A percentile compares a stretch with the other conserved stretches of the same genome.
Conservation (phyloP, 306 rosid species). For the Dicorynia guianensis region DNA sequence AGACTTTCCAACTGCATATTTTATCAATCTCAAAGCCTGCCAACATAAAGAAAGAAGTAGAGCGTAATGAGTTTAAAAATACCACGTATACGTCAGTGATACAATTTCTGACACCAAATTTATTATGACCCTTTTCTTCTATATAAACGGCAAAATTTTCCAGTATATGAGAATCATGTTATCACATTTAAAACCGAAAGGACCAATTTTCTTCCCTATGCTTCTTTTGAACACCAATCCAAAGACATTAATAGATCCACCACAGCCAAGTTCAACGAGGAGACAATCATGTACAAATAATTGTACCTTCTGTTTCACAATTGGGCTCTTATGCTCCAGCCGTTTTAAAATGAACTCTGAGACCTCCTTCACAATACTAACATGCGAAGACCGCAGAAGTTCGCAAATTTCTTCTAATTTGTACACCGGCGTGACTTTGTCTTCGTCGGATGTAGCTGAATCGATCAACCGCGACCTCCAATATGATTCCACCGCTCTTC, state of each 20-base stretch:
- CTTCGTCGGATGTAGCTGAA: conserved; percentile 90
- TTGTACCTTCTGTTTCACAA: conserved; percentile 96
- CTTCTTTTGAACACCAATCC: not conserved
- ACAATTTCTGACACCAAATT: conserved; percentile 24
- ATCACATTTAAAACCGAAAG: not conserved
- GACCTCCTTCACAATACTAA: conserved; percentile 86
- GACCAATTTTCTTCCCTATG: too few species aligned
- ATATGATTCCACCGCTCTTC: conserved; percentile 97
- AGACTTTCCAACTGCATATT: conserved; percentile 86
- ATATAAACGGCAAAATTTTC: not conserved
- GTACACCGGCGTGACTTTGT: conserved; percentile 90
- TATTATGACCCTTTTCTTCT: conserved; percentile 21
- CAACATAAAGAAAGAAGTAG: conserved; percentile 26
- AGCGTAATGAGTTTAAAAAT: conserved; percentile 28
- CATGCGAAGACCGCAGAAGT: conserved; percentile 85
- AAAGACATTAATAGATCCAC: conserved; percentile 6
- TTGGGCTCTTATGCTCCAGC: conserved; percentile 89
- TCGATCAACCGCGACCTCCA: conserved; percentile 94
- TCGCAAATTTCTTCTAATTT: conserved; percentile 91
- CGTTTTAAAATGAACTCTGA: conserved; percentile 86
- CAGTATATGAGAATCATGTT: not conserved
- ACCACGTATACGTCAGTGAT: not conserved
- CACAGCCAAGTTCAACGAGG: conserved; percentile 1
- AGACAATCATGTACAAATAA: not conserved
- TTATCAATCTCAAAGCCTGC: conserved; percentile 94